Base-by-base conservation (phyloP, 495 filamentous ascomycete species). In the Talaromyces adpressus region DNA sequence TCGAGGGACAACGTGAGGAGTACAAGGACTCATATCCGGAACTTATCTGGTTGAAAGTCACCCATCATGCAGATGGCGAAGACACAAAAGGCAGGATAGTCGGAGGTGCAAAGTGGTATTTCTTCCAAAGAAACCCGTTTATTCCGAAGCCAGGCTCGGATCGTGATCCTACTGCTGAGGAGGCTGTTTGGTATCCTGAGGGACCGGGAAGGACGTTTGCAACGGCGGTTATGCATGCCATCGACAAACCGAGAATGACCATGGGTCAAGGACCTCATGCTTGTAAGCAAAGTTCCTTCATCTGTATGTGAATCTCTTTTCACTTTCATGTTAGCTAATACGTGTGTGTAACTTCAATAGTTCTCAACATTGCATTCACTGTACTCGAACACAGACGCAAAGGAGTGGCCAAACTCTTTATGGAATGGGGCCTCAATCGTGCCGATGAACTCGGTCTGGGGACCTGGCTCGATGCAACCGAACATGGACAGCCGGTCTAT, bases 351-450 rank as follows among this genome's bases (percentile, higher is more conserved):
- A 23, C 6, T 20, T 51, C 57, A 29, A 12, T 29, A 75, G 72
- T 69, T 36, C 62, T 72, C 20, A 67, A 69, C 54, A 67, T 68
- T 49, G 57, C 71, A 14, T 67, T 69, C 25, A 60, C 57, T 47
- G 6, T 60, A 14, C 36, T 36, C 12, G 58, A 69, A 60, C 58
- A 68, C 39, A 64, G 66, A 11, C 60, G 69, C 3, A 66, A 62
- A n/a, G 68, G 73, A 1, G 65, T 71, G 11, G 72, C 66, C 8
- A 66, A 70, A 18, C 57, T 70, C 47, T 65, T 75, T 9, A 65
- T 73, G 39, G 32, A 67, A 14, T 74, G 71, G 73, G 72, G 72
- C 1, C 71, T 68, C 18, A 36, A 51, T 6, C 73, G 70, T 36
- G 70, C 68, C 0, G 66, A 73, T 34, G 71, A 73, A 32, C 39